Base-by-base conservation (phyloP, 1,284 basidiomycete species). In the Cryptococcus amylolentus region DNA sequence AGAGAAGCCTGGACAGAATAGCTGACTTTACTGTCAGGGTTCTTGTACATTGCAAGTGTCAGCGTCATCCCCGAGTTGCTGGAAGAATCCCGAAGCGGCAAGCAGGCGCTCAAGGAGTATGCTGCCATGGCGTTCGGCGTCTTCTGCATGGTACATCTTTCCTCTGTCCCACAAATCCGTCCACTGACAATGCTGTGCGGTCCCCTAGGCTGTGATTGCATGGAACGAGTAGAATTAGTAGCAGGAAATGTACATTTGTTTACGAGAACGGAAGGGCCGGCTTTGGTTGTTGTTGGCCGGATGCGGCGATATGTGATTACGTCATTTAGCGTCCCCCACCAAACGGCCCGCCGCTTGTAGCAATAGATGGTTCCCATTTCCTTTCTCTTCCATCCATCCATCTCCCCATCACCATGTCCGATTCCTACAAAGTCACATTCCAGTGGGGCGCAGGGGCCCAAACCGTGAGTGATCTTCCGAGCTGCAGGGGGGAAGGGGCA, bases 1-100 rank as follows among this genome's bases (percentile, higher is more conserved):
- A n/a, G 20, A 42, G 27, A 9, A 23, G 18, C 26, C 27, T 26
- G 14, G 7, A 46, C 7, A 13, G 8, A 1, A 1, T 10, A 48
- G 42, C 46, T 48, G 46, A 48, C 40, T 28, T 35, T 5, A 13
- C 2, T 27, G 40, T 20, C 42, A 67, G 90, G 90, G n/a, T 93
- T 92, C 79, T 80, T 93, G 70, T 92, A 93, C 77, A 92, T 92
- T 66, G 90, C 89, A 18, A 88, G 88, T 43, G 91, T 93, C 53
- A 89, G 89, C 51, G 90, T 92, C 54, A 80, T 93, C 62, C 90
- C 90, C 64, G 92, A 91, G 60, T 77, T 93, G 64, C 79, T 93
- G 50, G 85, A 84, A 57, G 91, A 92, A 70, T 91, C 89, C 77
- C 88, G 87, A 73, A 89, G 88, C 69, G 87, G 82, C 44, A 85